These are phyloP conservation scores for Botrytis squamosa DNA, from an alignment of 2,329 filamentous ascomycete genomes.

Conservation along the genomic window DNA sequence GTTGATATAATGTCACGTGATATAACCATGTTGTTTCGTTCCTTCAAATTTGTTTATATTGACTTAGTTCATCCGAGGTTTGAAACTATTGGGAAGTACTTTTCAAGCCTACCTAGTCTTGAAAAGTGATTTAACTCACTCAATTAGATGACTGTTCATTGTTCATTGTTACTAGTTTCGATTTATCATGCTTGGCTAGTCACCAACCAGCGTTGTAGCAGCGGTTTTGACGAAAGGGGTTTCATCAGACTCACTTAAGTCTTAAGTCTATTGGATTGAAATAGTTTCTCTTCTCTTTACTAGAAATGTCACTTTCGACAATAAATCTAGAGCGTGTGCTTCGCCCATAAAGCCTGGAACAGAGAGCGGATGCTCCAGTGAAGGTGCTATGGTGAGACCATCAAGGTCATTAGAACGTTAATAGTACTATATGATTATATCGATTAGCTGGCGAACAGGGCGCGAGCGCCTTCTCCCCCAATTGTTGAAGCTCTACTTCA, in stretches of 20 bases:
- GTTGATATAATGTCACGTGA: slow-evolving; percentile 3
- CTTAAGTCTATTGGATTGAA: too few relatives aligned
- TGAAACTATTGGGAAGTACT: background rate
- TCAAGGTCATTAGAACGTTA: too few relatives aligned
- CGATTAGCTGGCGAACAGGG: too few relatives aligned
- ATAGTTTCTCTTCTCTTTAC: background rate
- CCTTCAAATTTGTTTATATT: background rate
- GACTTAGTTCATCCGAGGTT: background rate
- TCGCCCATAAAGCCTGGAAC: background rate
- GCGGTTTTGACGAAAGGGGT: background rate
- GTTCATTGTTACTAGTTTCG: background rate
- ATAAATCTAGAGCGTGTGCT: background rate
- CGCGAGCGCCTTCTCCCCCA: too few relatives aligned
- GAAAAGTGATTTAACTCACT: background rate
- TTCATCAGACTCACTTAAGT: background rate
- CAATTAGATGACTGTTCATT: background rate
- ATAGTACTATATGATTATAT: too few relatives aligned
- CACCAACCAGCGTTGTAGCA: background rate
- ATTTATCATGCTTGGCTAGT: background rate
- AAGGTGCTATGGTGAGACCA: background rate
- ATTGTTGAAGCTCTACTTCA: background rate
- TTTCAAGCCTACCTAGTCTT: background rate
- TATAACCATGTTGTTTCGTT: background rate
- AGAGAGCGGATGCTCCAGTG: background rate
- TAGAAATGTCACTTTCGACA: background rate